These are phyloP conservation scores for Suillus bovinus DNA, from an alignment of 768 basidiomycete genomes.

Conservation along the genomic window DNA sequence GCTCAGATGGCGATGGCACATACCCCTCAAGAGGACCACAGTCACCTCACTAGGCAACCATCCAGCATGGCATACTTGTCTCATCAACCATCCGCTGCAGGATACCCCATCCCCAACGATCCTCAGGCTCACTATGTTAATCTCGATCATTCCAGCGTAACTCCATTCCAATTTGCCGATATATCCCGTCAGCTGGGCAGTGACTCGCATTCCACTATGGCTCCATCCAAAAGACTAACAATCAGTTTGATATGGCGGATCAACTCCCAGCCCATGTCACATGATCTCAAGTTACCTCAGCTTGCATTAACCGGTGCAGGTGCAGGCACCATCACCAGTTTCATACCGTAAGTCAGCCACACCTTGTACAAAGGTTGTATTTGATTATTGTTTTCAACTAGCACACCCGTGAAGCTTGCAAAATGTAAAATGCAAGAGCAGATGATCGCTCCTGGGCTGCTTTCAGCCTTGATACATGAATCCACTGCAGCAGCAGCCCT, in stretches of 20 bases:
- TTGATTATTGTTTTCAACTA: conserved; percentile 26
- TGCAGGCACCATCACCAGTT: conserved; percentile 84
- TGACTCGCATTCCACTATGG: conserved; percentile 22
- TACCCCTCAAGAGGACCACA: conserved; percentile 28
- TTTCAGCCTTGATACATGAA: conserved; percentile 18
- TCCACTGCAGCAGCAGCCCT: conserved; percentile 16
- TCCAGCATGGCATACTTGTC: conserved; percentile 24
- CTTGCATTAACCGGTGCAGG: conserved; percentile 79
- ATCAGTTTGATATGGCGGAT: conserved; percentile 24
- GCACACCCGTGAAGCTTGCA: conserved; percentile 91
- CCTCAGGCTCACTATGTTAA: conserved; percentile 57
- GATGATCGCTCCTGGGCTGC: conserved; percentile 52
- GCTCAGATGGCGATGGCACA: conserved; percentile 22
- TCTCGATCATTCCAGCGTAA: conserved; percentile 64
- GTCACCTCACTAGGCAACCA: conserved; percentile 23
- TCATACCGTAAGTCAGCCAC: conserved; percentile 65
- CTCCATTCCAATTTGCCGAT: conserved; percentile 75
- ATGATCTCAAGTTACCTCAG: conserved; percentile 62
- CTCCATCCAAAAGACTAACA: conserved; percentile 14
- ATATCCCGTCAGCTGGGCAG: conserved; percentile 57
- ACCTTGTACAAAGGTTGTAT: background rate
- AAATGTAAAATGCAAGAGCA: conserved; percentile 99
- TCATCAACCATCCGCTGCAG: conserved; percentile 19
- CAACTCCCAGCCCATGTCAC: conserved; percentile 35
- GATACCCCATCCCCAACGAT: conserved; percentile 18